These are phyloP conservation scores for Didymella exigua DNA, from an alignment of 2,329 filamentous ascomycete species.

Conservation along the genomic window DNA sequence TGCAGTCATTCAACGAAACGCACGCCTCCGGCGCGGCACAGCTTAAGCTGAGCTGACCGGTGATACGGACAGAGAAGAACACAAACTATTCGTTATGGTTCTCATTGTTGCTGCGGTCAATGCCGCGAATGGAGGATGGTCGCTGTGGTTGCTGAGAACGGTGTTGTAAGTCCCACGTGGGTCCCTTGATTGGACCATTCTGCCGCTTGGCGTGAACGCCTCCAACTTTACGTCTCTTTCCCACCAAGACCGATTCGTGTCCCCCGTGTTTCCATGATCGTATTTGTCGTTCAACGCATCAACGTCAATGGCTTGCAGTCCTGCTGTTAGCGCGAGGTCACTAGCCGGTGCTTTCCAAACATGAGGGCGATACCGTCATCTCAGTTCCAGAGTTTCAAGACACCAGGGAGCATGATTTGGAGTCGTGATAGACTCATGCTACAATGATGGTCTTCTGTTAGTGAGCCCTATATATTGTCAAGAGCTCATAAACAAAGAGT, in stretches of 20 bases:
- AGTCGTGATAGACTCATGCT: too few relatives aligned
- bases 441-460: too few relatives aligned
- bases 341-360: background rate
- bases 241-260: background rate
- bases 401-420: too few relatives aligned
- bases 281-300: background rate
- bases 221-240: background rate
- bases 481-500: too few relatives aligned
- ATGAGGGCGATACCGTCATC: too few relatives aligned
- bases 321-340: background rate
- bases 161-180: conserved; percentile 5
- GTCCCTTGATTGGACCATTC: conserved; percentile 6
- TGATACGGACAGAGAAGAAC: background rate
- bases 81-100: background rate
- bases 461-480: too few relatives aligned
- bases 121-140: background rate
- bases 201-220: conserved; percentile 6
- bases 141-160: conserved; percentile 5
- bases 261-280: background rate
- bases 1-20: background rate
- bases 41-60: conserved; percentile 2
- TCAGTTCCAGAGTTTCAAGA: too few relatives aligned
- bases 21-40: background rate
- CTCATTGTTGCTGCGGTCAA: background rate
- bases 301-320: too few relatives aligned